Evolutionary conservation across 192 early-diverging fungal genomes (phyloP), one percentile per base, ranked within the genome.

Genomic region (Coemansia sp.): DNA sequence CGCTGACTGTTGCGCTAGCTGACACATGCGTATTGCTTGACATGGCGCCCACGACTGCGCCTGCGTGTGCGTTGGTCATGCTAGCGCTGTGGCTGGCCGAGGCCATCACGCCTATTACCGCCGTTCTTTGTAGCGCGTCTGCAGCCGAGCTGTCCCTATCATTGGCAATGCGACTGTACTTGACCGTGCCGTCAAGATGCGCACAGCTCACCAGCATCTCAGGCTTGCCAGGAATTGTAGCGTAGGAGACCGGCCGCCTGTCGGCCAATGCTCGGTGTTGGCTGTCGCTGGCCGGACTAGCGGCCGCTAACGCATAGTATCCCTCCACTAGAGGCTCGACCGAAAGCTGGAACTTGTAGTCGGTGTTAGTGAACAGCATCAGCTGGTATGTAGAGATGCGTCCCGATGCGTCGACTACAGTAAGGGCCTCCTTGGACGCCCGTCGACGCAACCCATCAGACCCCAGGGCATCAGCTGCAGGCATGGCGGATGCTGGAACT

Each of bases 1-100:
- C 24, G 19, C n/a, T 17, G 4, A 36, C 29, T 13, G 55, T 24
- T 17, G 22, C 6, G 12, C 15, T 32, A 32, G 55, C 55, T 4
- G 55, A 11, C 29, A 31, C 9, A n/a, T 20, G 10, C 20, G 17
- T 32, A 32, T 20, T 32, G 12, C 62, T 59, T 17, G 72, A 55
- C 77, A 80, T 80, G 38, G 72, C 72, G 22, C 77, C 59, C 15
- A 80, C 77, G 24, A 71, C 77, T 1, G 77, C 72, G 36, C 72
- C 60, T 8, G 77, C 77, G 29, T 75, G 74, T 50, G 77, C 77
- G 29, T 80, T 80, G 15, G 77, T 71, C 77, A 80, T 80, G 58
- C 67, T 51, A 41, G 62, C 50, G 20, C 60, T 55, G 13, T 59
- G 64, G 62, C 68, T 64, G 27, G 68, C 11, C 22, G 61, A 19